Percentiles rank a stretch among this genome's conserved stretches.
Evolutionary conservation across 306 rosid genomes (phyloP).

Genomic region (Amphicarpaea edgeworthii): DNA sequence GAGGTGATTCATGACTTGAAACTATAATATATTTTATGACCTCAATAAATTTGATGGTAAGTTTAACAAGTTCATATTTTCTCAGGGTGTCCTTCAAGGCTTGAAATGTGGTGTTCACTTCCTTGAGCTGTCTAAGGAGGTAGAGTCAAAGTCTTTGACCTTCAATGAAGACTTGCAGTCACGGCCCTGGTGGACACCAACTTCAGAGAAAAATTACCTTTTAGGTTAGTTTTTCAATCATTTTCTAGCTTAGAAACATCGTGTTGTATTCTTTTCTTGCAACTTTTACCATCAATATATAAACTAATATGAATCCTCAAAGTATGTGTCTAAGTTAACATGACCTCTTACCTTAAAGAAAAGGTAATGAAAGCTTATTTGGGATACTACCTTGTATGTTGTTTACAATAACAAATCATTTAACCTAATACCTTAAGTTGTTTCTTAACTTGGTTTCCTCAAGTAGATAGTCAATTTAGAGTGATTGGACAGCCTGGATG

Average conservation of each 20-base stretch:
- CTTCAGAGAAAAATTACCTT: conserved; percentile 86
- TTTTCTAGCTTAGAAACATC: conserved; percentile 24
- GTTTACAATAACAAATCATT: conserved; percentile 21
- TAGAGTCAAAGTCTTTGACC: conserved; percentile 84
- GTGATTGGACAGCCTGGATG: background rate
- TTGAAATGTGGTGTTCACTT: conserved; percentile 80
- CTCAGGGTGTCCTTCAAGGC: conserved; percentile 73
- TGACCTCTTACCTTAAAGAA: background rate
- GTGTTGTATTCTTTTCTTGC: conserved; percentile 4
- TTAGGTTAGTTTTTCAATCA: conserved; percentile 65
- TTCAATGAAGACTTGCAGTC: conserved; percentile 88
- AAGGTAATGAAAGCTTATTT: background rate
- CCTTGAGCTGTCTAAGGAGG: conserved; percentile 82
- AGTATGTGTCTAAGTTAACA: background rate
- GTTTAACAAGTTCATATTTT: conserved; percentile 38
- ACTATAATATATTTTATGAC: conserved; percentile 34
- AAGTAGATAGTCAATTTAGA: background rate
- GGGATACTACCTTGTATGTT: background rate
- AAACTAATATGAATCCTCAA: conserved; percentile 19
- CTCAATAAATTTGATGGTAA: conserved; percentile 37
- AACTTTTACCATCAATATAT: conserved; percentile 16
- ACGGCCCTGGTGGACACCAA: conserved; percentile 99
- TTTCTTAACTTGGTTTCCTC: conserved; percentile 15
- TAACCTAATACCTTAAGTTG: background rate
- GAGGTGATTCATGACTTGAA: conserved; percentile 64